These are phyloP conservation scores for Chaetomiaceae sp. DNA, from an alignment of 2,329 filamentous ascomycete genomes.

Conservation along the genomic window DNA sequence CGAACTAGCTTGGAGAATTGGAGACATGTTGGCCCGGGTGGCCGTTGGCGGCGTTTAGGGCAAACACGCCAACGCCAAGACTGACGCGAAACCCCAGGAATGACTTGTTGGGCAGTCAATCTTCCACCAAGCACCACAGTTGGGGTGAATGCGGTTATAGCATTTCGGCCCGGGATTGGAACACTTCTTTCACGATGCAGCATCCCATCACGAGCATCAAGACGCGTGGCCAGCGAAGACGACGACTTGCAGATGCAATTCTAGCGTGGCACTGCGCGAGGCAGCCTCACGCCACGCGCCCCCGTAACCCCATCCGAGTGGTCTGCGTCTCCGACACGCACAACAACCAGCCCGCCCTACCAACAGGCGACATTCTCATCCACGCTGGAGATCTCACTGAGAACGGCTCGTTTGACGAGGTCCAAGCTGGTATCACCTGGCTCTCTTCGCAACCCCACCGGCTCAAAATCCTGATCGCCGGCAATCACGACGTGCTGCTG, in stretches of 20 bases:
- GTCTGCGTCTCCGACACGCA: conserved; percentile 7
- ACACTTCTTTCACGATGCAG: neutral
- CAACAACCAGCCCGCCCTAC: conserved; percentile 24
- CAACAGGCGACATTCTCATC: conserved; percentile 39
- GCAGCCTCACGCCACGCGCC: neutral
- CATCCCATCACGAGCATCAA: conserved; percentile 2
- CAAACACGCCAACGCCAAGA: too few species aligned
- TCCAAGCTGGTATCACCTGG: conserved; percentile 34
- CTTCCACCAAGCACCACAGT: too few species aligned
- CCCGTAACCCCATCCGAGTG: neutral
- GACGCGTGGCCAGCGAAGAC: neutral
- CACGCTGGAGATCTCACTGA: conserved; percentile 45
- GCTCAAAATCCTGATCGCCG: conserved; percentile 41
- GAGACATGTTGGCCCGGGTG: too few species aligned
- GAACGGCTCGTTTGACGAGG: conserved; percentile 31
- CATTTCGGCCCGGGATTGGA: neutral
- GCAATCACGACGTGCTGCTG: conserved; percentile 28
- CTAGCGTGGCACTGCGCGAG: neutral
- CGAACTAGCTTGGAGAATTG: too few species aligned
- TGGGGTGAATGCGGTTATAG: too few species aligned
- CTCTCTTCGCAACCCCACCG: conserved; percentile 33
- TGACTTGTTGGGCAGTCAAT: too few species aligned
- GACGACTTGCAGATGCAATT: neutral
- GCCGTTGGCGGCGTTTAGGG: too few species aligned
- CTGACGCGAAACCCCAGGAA: too few species aligned